These are phyloP conservation scores for Penicillium cinerascens DNA, from an alignment of 495 filamentous ascomycete genomes.

Conservation along the genomic window DNA sequence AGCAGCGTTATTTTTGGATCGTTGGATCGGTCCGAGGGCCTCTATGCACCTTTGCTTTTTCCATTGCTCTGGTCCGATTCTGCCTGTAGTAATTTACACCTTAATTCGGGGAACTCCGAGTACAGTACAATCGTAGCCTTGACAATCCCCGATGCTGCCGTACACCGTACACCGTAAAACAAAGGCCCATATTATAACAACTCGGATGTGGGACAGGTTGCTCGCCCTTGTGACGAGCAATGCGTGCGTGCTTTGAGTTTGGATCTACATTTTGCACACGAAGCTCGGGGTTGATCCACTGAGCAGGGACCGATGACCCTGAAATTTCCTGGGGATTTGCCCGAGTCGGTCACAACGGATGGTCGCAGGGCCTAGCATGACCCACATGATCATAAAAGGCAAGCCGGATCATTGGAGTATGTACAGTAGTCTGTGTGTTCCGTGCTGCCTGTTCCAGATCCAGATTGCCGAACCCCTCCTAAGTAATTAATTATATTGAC, in stretches of 20 bases:
- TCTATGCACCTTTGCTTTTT: neutral
- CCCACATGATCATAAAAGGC: neutral
- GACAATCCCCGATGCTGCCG: neutral
- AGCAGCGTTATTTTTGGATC: slow-evolving; percentile 10
- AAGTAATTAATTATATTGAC: neutral
- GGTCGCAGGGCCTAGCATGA: neutral
- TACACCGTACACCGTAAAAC: neutral
- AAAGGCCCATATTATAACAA: neutral
- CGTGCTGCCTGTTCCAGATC: slow-evolving; percentile 9
- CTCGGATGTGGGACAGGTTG: neutral
- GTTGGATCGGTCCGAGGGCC: too few relatives aligned
- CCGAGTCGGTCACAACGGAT: neutral
- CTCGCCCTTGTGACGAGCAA: neutral
- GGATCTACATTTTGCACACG: slow-evolving; percentile 2
- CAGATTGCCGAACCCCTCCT: neutral
- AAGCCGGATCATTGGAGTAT: slow-evolving; percentile 12
- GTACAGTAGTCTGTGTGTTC: slow-evolving; percentile 8
- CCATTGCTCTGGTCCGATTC: neutral
- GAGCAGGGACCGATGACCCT: too few relatives aligned
- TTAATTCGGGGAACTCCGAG: slow-evolving; percentile 15
- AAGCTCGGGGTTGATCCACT: neutral
- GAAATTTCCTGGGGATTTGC: neutral
- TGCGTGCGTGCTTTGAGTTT: neutral
- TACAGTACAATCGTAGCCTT: neutral
- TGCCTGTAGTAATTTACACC: neutral